phyloP scores from a whole-genome alignment of 306 rosid species.

The Pyrus communis region DNA sequence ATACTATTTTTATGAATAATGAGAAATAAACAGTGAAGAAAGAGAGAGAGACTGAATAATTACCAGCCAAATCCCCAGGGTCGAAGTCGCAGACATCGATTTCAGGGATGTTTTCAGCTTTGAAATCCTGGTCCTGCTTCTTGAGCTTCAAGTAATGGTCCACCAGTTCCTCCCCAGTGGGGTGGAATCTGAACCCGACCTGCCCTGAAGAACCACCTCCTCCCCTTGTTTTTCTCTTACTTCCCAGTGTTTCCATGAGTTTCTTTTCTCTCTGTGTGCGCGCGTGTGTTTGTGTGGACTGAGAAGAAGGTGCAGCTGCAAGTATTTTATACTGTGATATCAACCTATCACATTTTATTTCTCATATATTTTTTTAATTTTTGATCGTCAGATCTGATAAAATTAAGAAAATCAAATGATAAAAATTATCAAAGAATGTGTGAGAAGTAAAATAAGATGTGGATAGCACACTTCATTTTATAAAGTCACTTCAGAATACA shows the following conservation, averaged over 20 bases:
- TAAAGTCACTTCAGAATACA: neutral
- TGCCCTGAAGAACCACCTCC: neutral
- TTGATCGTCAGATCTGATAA: too few species aligned
- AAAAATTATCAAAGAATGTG: too few species aligned
- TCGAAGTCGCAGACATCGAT: constrained; percentile 42
- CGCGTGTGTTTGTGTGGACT: neutral
- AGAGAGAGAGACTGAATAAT: neutral
- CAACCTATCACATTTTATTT: too few species aligned
- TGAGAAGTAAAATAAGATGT: too few species aligned
- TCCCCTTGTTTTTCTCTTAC: neutral
- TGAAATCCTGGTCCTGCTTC: constrained; percentile 5
- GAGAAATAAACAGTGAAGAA: neutral
- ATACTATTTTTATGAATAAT: neutral
- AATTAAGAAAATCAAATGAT: too few species aligned
- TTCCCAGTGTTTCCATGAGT: neutral
- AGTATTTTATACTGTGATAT: neutral
- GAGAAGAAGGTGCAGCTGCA: neutral
- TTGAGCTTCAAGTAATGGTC: constrained; percentile 33
- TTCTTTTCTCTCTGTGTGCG: neutral
- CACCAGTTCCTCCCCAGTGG: constrained; percentile 63
- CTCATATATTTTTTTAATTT: too few species aligned
- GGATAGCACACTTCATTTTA: neutral
- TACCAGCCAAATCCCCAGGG: constrained; percentile 52
- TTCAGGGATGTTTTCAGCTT: constrained; percentile 16
- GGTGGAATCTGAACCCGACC: constrained; percentile 52